phyloP scores from a whole-genome alignment of 2,329 filamentous ascomycete species.

The Diaporthe sp. region DNA sequence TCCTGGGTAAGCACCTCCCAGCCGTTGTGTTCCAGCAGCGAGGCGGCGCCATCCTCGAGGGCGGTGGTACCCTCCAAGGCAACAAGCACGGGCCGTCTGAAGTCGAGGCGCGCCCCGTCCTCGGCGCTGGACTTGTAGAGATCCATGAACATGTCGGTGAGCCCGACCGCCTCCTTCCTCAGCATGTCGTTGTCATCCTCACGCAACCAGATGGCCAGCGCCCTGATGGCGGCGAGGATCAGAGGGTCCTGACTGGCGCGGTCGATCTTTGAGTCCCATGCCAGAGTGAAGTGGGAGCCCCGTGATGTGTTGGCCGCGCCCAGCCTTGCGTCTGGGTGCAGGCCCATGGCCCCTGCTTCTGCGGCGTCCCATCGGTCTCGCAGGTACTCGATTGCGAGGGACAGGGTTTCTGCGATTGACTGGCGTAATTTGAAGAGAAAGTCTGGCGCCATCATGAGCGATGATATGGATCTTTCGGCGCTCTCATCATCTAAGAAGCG shows the following conservation, averaged over 20 bases:
- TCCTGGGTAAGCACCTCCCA: constrained; percentile 69
- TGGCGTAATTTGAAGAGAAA: constrained; percentile 73
- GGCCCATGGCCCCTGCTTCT: constrained; percentile 71
- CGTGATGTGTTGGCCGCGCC: constrained; percentile 59
- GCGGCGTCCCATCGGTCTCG: constrained; percentile 79
- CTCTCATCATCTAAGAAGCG: constrained; percentile 65
- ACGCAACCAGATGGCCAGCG: constrained; percentile 76
- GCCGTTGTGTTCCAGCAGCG: constrained; percentile 65
- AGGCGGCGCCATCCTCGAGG: constrained; percentile 61
- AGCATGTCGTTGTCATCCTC: constrained; percentile 76
- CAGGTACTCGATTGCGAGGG: constrained; percentile 74
- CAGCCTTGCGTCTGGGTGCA: constrained; percentile 69
- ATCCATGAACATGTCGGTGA: constrained; percentile 75
- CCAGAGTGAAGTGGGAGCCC: constrained; percentile 63
- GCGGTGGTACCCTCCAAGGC: constrained; percentile 71
- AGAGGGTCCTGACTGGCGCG: constrained; percentile 68
- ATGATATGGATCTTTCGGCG: constrained; percentile 43
- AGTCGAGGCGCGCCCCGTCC: constrained; percentile 59
- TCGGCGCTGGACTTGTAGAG: constrained; percentile 63
- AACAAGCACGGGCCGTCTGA: constrained; percentile 69
- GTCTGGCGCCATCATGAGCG: constrained; percentile 67
- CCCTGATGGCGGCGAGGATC: constrained; percentile 69
- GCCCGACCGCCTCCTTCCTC: constrained; percentile 68
- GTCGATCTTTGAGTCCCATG: constrained; percentile 70
- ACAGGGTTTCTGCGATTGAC: constrained; percentile 74